phyloP scores from a whole-genome alignment of 78 protist genomes.

The Speleostelium caveatum region DNA sequence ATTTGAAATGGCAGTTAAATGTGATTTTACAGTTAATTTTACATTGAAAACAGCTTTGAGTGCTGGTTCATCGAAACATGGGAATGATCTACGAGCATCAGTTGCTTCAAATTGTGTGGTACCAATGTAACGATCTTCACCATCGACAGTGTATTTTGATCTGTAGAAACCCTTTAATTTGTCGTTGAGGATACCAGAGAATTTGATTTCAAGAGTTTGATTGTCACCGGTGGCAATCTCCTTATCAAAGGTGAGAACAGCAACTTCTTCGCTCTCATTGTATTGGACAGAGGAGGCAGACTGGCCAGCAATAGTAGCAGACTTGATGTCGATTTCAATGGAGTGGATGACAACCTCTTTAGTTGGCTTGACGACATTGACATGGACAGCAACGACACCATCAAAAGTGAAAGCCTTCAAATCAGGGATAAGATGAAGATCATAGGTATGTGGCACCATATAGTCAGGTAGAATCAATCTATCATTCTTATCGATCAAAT shows the following conservation, averaged over 20 bases:
- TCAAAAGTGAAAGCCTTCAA: slow-evolving; percentile 27
- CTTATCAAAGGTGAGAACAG: slow-evolving; percentile 2
- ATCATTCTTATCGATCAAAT: slow-evolving; percentile 33
- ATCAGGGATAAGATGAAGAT: slow-evolving; percentile 34
- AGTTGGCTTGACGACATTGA: slow-evolving; percentile 23
- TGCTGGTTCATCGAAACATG: slow-evolving; percentile 94
- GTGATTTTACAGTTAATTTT: slow-evolving; percentile 16
- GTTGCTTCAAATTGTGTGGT: slow-evolving; percentile 95
- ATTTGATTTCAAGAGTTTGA: not conserved
- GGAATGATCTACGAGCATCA: slow-evolving; percentile 94
- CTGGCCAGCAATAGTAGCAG: slow-evolving; percentile 5
- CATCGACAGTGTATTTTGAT: slow-evolving; percentile 54
- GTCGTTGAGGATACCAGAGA: slow-evolving; percentile 44
- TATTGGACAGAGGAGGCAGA: slow-evolving; percentile 17
- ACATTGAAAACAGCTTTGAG: slow-evolving; percentile 90
- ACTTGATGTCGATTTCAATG: slow-evolving; percentile 29
- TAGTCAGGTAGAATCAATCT: slow-evolving; percentile 50
- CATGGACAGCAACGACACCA: slow-evolving; percentile 7
- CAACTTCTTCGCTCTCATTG: slow-evolving; percentile 24
- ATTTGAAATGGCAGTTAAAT: slow-evolving; percentile 70
- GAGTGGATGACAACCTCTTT: slow-evolving; percentile 13
- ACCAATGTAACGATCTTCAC: slow-evolving; percentile 48
- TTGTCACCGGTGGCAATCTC: not conserved
- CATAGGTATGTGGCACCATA: slow-evolving; percentile 34
- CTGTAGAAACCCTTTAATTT: slow-evolving; percentile 82